Base-by-base conservation (phyloP, 768 basidiomycete species). In the Mycena venus region DNA sequence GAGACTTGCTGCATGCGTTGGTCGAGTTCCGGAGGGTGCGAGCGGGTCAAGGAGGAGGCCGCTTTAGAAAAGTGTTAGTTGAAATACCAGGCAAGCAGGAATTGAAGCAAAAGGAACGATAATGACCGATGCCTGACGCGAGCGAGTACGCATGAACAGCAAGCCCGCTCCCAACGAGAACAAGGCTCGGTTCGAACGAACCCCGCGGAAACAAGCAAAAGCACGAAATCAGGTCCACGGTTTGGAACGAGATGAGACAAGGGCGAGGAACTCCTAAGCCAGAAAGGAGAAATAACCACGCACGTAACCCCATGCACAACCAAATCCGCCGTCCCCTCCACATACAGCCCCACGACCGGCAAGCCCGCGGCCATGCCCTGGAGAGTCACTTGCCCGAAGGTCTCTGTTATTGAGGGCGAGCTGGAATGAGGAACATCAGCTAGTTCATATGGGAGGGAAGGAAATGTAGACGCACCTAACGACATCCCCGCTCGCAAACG, bases 321-420 rank as follows among this genome's bases (percentile, higher is more conserved):
- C 29, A 73, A 36, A 21, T 76, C 75, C 38, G 75, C 71, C 34
- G 75, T 76, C 23, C 75, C 75, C 51, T 76, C 71, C 19, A 64
- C 75, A 11, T 53, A 66, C 2, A 73, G 56, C 15, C 75, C 75
- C 17, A 70, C 71, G 19, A 73, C 64, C 21, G 75, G 71, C 8
- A 76, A 62, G 12, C 75, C 68, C 2, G 71, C 61, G 12, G 75
- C 75, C 72, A 76, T 73, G 3, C 67, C 75, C 32, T 76, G 75
- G 2, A 76, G 75, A n/a, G 75, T 76, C 0, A 65, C 68, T 25
- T 76, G 75, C 10, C 75, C 71, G 40, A 76, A 76, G 14, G 71
- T 76, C 29, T 76, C 71, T 0, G 75, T 76, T 3, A 76, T 61
- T 0, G 71, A 73, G 23, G 75, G 75, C 1, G 71, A 44, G 60